Base-by-base conservation (phyloP, 176 grass and related monocot genomes). In the Rhynchospora breviuscula region DNA sequence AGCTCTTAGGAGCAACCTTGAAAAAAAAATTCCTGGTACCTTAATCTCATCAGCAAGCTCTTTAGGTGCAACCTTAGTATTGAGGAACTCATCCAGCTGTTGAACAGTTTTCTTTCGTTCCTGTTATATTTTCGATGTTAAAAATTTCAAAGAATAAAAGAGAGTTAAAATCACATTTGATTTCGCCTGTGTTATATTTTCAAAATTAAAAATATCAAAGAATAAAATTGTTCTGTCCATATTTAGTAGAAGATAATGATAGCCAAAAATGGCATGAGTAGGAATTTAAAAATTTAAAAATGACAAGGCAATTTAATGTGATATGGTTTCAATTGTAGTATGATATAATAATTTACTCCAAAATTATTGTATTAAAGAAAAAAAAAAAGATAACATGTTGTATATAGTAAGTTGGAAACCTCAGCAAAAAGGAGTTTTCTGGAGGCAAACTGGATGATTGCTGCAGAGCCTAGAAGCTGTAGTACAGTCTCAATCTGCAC, bases 21-120 rank as follows among this genome's bases (percentile, higher is more conserved):
- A 4, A 76, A 78, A 47, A 8, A 80, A 33, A 67, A 33, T 75
- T 18, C 18, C 17, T 2, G 33, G 11, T 90, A 99, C 97, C 93
- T 92, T 99, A 81, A 99, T 93, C 85, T 99, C 97, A 86, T 90
- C 97, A 89, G 87, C 87, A 93, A 99, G 93, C 65, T 99, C 97
- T 89, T 90, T 87, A 14, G 97, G 95, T 87, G 92, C 92, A 88
- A 98, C 79, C 82, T 98, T 98, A 59, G 92, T 98, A 87, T 90
- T 98, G 33, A 98, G 83, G 87, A 98, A 91, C 8, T 98, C 95
- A 80, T 93, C 91, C 4, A 93, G 74, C 83, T 95, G 89, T 86
- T 88, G 68, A 64, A 98, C 43, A 60, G 97, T 99, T 59, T 85
- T 89, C 83, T 90, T 89, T 54, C 91, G 89, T 49, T 99, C 97